Evolutionary conservation across 768 basidiomycete species (phyloP).

Genomic region (Suillus brevipes): DNA sequence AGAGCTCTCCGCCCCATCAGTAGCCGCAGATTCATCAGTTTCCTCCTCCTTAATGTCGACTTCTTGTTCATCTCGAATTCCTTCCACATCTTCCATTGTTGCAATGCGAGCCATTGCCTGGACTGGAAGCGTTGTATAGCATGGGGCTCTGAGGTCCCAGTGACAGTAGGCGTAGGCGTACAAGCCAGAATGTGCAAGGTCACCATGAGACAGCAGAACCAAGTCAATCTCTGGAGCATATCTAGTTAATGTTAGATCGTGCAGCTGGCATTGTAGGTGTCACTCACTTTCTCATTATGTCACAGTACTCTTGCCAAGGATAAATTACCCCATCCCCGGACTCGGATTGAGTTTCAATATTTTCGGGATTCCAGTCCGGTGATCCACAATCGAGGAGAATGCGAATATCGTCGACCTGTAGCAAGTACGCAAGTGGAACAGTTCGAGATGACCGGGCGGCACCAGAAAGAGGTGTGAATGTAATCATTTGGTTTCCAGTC

Average conservation of each 20-base stretch:
- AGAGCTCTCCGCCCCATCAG: slow-evolving; percentile 23
- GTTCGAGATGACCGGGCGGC: slow-evolving; percentile 67
- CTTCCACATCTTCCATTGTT: slow-evolving; percentile 84
- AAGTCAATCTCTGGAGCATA: slow-evolving; percentile 81
- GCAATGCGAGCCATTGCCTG: slow-evolving; percentile 95
- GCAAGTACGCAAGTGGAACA: slow-evolving; percentile 76
- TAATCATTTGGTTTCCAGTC: slow-evolving; percentile 66
- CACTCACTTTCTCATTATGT: slow-evolving; percentile 65
- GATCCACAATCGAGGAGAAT: slow-evolving; percentile 96
- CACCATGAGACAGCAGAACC: slow-evolving; percentile 92
- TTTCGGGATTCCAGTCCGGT: slow-evolving; percentile 78
- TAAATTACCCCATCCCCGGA: slow-evolving; percentile 34
- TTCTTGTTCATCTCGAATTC: slow-evolving; percentile 73
- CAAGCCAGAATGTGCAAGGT: slow-evolving; percentile 85
- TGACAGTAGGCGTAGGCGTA: slow-evolving; percentile 88
- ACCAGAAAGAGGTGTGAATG: slow-evolving; percentile 88
- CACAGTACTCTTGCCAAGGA: slow-evolving; percentile 66
- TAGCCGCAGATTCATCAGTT: slow-evolving; percentile 24
- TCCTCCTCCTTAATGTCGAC: slow-evolving; percentile 37
- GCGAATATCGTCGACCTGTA: slow-evolving; percentile 91
- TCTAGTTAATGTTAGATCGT: slow-evolving; percentile 39
- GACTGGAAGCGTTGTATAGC: slow-evolving; percentile 93
- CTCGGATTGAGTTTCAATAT: slow-evolving; percentile 21
- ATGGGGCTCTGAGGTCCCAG: slow-evolving; percentile 86
- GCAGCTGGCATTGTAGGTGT: neutral